Evolutionary conservation across 116 monocot genomes (phyloP).

Genomic region (Thalassia testudinum): DNA sequence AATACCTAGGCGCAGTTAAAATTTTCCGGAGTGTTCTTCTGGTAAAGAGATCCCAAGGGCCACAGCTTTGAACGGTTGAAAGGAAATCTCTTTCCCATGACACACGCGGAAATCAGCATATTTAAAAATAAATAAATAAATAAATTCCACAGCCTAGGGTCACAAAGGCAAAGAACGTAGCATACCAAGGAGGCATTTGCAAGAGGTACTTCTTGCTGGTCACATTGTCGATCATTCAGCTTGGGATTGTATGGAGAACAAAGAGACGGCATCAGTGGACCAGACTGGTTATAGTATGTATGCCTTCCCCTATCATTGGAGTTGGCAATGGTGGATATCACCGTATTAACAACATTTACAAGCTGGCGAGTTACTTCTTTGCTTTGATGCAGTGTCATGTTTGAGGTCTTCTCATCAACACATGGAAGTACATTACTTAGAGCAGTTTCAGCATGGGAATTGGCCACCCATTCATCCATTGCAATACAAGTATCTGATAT

Average conservation of each 20-base stretch:
- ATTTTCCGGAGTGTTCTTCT: not conserved
- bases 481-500: slow-evolving; percentile 62
- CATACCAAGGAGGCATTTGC: slow-evolving; percentile 40
- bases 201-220: slow-evolving; percentile 41
- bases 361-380: slow-evolving; percentile 53
- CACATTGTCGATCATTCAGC: slow-evolving; percentile 26
- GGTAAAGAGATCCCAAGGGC: not conserved
- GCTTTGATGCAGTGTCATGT: slow-evolving; percentile 57
- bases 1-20: not conserved
- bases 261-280: slow-evolving; percentile 47
- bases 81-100: not conserved
- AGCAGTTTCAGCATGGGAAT: slow-evolving; percentile 78
- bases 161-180: not conserved
- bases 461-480: slow-evolving; percentile 69
- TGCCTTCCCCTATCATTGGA: slow-evolving; percentile 13
- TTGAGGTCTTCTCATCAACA: slow-evolving; percentile 53
- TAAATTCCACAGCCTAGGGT: not conserved
- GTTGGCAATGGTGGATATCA: slow-evolving; percentile 41
- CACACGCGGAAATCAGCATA: not conserved
- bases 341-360: slow-evolving; percentile 63
- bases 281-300: slow-evolving; percentile 48
- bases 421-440: slow-evolving; percentile 72
- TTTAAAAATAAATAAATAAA: not conserved
- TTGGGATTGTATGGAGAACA: slow-evolving; percentile 64
- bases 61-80: not conserved